Evolutionary conservation across 176 grass and related monocot genomes (phyloP).

Genomic region (Stipa capillata): DNA sequence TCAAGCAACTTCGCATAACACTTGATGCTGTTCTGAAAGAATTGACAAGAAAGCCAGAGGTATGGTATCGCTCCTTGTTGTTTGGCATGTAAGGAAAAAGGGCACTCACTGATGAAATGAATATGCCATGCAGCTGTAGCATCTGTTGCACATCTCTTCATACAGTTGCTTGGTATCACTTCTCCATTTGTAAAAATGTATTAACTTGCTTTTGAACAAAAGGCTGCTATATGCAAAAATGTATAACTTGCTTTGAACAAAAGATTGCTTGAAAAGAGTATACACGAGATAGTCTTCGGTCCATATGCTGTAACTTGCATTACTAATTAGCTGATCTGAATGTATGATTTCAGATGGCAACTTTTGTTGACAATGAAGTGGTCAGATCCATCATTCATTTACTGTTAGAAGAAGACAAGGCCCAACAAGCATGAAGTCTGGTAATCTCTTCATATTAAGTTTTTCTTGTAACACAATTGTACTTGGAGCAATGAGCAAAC

Average conservation of each 20-base stretch:
- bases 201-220: background rate
- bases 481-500: background rate
- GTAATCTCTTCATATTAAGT: slow-evolving; percentile 23
- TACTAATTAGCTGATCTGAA: slow-evolving; percentile 13
- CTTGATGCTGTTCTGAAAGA: slow-evolving; percentile 91
- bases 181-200: background rate
- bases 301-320: background rate
- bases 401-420: slow-evolving; percentile 89
- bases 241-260: background rate
- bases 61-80: slow-evolving; percentile 22
- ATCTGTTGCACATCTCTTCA: background rate
- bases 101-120: background rate
- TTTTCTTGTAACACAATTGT: background rate
- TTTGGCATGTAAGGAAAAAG: background rate
- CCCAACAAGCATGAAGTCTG: slow-evolving; percentile 36
- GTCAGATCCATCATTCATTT: slow-evolving; percentile 90
- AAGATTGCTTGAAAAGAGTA: background rate
- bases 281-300: background rate
- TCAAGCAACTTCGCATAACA: slow-evolving; percentile 77
- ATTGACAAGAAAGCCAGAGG: slow-evolving; percentile 79
- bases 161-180: background rate
- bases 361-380: slow-evolving; percentile 76
- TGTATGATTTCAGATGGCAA: slow-evolving; percentile 61
- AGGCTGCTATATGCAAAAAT: background rate
- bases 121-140: background rate